phyloP scores from a whole-genome alignment of 371 early-diverging fungal genomes.

The Mucor piriformis region DNA sequence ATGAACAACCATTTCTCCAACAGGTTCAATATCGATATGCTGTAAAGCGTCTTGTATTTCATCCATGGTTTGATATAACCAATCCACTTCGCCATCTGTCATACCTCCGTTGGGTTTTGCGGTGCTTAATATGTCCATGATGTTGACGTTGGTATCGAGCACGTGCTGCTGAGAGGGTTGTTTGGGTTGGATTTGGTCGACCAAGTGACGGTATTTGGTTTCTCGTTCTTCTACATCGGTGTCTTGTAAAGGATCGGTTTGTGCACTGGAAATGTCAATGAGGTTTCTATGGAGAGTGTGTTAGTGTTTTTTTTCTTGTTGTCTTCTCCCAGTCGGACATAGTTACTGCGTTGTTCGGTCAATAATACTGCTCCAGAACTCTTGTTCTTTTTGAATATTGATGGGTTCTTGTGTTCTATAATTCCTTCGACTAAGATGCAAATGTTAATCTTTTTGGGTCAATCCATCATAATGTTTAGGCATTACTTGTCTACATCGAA shows the following conservation, averaged over 20 bases:
- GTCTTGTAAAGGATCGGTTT: constrained; percentile 49
- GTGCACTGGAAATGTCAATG: constrained; percentile 52
- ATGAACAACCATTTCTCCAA: constrained; percentile 56
- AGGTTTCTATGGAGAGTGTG: constrained; percentile 36
- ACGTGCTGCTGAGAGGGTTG: background rate
- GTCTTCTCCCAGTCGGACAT: background rate
- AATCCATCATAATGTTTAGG: too few species aligned
- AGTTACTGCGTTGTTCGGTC: constrained; percentile 51
- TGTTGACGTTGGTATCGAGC: constrained; percentile 12
- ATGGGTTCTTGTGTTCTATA: constrained; percentile 42
- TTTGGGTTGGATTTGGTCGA: constrained; percentile 75
- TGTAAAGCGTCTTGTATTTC: constrained; percentile 48
- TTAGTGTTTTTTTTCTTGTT: background rate
- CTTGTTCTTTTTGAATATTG: constrained; percentile 49
- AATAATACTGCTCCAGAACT: constrained; percentile 49
- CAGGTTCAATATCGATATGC: constrained; percentile 44
- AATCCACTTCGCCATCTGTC: constrained; percentile 31
- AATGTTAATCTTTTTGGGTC: too few species aligned
- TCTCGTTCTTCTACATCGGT: constrained; percentile 51
- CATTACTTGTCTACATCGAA: constrained; percentile 40
- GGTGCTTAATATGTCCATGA: constrained; percentile 14
- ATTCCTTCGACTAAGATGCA: constrained; percentile 34
- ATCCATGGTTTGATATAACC: constrained; percentile 48
- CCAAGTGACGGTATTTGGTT: constrained; percentile 39
- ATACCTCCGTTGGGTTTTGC: constrained; percentile 35